Evolutionary conservation across 106 monocot genomes (phyloP).

Genomic region (Phalaenopsis equestris): DNA sequence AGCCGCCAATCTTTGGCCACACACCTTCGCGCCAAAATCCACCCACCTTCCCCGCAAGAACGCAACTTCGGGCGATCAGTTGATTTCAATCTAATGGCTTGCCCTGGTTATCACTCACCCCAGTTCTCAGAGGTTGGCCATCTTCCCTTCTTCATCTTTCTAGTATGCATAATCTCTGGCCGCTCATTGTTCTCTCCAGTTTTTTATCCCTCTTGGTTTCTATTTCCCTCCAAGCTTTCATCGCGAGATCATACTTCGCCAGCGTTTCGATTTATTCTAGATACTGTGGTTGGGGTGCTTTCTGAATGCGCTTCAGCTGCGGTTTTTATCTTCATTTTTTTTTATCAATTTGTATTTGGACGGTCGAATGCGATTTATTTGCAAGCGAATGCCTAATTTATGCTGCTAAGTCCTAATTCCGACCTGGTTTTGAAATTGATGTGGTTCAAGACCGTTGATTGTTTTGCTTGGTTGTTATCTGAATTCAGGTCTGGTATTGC

Average conservation of each 20-base stretch:
- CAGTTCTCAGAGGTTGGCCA: conserved; percentile 36
- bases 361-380: not conserved
- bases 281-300: not conserved
- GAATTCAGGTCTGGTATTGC: too few relatives aligned
- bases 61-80: not conserved
- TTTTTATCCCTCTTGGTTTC: not conserved
- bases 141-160: conserved; percentile 8
- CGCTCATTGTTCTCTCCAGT: not conserved
- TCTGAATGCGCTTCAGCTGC: not conserved
- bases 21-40: conserved; percentile 10
- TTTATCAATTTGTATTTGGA: not conserved
- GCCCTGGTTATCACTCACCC: conserved; percentile 35
- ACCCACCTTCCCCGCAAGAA: not conserved
- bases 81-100: conserved; percentile 17
- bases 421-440: too few relatives aligned
- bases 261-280: not conserved
- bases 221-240: not conserved
- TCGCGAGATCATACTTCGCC: not conserved
- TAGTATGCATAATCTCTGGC: not conserved
- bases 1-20: conserved; percentile 4
- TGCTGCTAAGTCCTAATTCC: not conserved
- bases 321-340: not conserved
- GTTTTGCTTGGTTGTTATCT: too few relatives aligned
- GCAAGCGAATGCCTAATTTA: not conserved
- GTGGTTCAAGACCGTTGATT: too few relatives aligned